phyloP scores from a whole-genome alignment of 2,329 filamentous ascomycete species.

The Pestalotiopsis sp. region DNA sequence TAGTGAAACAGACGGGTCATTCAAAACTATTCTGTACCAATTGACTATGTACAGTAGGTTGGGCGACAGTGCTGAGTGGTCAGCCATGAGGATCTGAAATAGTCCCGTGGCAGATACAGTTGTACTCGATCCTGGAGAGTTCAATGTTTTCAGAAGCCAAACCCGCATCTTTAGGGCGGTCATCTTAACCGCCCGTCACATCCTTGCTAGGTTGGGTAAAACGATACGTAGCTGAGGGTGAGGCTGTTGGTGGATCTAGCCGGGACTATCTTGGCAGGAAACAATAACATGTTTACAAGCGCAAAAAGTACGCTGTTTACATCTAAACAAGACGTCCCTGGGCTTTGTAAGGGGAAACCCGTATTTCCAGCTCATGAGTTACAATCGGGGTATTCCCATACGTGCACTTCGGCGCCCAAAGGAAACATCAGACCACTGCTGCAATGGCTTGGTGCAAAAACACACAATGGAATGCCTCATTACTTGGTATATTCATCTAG shows the following conservation, averaged over 20 bases:
- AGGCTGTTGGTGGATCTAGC: background rate
- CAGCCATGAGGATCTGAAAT: background rate
- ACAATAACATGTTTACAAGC: background rate
- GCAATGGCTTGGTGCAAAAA: background rate
- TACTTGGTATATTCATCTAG: conserved; percentile 14
- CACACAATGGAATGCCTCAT: background rate
- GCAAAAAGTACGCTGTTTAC: background rate
- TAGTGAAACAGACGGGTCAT: background rate
- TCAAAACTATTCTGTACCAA: background rate
- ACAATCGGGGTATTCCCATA: too few relatives aligned
- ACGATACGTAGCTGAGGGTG: background rate
- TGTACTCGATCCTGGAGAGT: background rate
- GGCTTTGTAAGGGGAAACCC: background rate
- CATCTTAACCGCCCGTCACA: background rate
- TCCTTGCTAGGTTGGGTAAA: background rate
- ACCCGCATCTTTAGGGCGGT: background rate
- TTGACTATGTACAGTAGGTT: background rate
- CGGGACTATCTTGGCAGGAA: background rate
- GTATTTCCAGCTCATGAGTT: too few relatives aligned
- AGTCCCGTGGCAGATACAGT: background rate
- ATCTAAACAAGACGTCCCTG: background rate
- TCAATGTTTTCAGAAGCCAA: background rate
- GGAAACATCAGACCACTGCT: background rate
- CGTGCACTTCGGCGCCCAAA: background rate
- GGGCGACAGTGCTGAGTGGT: background rate